Percentiles rank a stretch among this genome's conserved stretches.
Conservation (phyloP, 1,139 yeast species). For the Yamadazyma mexicana region DNA sequence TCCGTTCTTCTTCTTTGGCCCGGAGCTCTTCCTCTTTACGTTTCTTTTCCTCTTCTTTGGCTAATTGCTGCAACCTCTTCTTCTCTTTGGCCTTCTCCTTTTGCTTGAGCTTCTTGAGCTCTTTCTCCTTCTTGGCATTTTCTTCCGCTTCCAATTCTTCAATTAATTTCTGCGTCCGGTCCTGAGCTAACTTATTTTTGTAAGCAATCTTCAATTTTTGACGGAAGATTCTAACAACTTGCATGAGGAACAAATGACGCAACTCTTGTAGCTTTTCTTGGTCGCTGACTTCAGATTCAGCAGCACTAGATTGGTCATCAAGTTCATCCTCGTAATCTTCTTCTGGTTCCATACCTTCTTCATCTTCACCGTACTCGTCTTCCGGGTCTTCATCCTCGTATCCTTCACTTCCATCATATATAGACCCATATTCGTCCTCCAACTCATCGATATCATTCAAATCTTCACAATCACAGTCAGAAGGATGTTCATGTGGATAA, state of each 20-base stretch:
- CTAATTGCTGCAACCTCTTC: conserved; percentile 65
- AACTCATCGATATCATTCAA: conserved; percentile 17
- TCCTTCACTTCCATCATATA: conserved; percentile 11
- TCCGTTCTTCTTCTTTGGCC: conserved; percentile 36
- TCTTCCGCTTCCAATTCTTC: conserved; percentile 83
- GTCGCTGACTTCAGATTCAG: conserved; percentile 52
- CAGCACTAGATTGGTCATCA: conserved; percentile 34
- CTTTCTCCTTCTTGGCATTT: conserved; percentile 65
- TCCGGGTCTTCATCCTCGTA: conserved; percentile 21
- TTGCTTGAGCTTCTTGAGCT: conserved; percentile 68
- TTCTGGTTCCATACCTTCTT: conserved; percentile 27
- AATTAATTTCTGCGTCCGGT: conserved; percentile 67
- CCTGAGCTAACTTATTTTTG: conserved; percentile 72
- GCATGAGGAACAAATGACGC: conserved; percentile 68
- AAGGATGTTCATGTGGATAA: neutral
- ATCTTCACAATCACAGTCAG: conserved; percentile 4
- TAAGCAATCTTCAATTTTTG: conserved; percentile 70
- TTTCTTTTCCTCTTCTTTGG: conserved; percentile 73
- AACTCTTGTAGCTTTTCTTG: conserved; percentile 75
- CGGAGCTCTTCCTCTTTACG: conserved; percentile 56
- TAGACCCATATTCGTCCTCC: conserved; percentile 16
- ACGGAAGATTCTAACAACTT: conserved; percentile 74
- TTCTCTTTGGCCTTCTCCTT: conserved; percentile 79
- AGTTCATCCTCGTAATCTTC: conserved; percentile 34
- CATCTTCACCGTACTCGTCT: conserved; percentile 15